Conservation (phyloP, 225 moss, liverwort and hornwort species). For the Polytrichum commune region DNA sequence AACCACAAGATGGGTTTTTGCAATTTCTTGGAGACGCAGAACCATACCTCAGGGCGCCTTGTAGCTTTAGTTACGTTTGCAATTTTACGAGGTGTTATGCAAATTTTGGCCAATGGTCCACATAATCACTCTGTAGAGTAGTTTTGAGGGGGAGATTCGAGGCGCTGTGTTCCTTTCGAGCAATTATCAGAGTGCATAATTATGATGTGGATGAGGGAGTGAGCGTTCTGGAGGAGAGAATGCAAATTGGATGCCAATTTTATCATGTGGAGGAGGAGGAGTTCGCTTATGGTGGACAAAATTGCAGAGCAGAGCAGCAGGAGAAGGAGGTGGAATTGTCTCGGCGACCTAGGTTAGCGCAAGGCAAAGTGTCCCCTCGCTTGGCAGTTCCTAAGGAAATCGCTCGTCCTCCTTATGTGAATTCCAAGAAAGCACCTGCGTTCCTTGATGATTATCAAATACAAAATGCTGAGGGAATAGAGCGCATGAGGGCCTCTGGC, state of each 20-base stretch:
- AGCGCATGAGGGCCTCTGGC: constrained; percentile 77
- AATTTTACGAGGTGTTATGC: no score
- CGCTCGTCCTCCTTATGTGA: constrained; percentile 74
- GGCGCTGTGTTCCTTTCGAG: background rate
- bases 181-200: no score
- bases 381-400: constrained; percentile 74
- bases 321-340: constrained; percentile 41
- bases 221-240: no score
- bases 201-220: no score
- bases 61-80: background rate
- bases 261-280: no score
- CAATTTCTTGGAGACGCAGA: background rate
- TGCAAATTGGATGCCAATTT: no score
- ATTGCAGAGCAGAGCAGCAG: constrained; percentile 61
- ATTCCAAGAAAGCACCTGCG: constrained; percentile 58
- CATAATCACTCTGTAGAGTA: background rate
- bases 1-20: background rate
- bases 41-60: no score
- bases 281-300: no score
- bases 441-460: constrained; percentile 75
- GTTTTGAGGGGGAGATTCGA: constrained; percentile 3
- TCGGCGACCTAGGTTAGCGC: constrained; percentile 52
- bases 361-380: constrained; percentile 74
- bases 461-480: constrained; percentile 76
- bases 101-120: background rate